Base-by-base conservation (phyloP, 257 asterid genomes). In the Thymus mandschuricus region DNA sequence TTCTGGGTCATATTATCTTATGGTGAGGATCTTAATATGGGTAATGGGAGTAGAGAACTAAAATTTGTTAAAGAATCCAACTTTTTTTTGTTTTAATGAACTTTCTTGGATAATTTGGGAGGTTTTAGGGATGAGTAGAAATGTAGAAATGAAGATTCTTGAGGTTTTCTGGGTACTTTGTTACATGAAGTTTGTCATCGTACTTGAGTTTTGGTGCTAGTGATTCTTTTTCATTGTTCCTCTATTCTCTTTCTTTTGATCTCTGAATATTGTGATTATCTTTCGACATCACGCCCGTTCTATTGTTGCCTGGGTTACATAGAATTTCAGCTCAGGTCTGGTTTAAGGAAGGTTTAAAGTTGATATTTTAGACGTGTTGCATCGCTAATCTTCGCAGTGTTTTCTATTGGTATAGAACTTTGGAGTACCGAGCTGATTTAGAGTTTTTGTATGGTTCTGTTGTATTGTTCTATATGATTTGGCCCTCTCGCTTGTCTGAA, bases 11-110 rank as follows among this genome's bases (percentile, higher is more conserved):
- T 57, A 11, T 31, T 56, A 30, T 58, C 40, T 52, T 66, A 48
- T 71, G 70, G 30, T 79, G 52, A 50, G 60, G 63, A 15, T 5
- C 52, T 43, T 30, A 43, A 40, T 31, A 57, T 65, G 33, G 50
- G 30, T 30, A 38, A 57, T 51, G 33, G 50, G 21, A 49, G 30
- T 8, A 13, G 27, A 63, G 46, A 70, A 51, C 27, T 8, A 13
- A 10, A 52, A 11, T 69, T 70, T 49, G n/a, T 43, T n/a, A 29
- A 66, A 65, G 63, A 60, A 38, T 5, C 34, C 3, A 43, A 15
- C 9, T 10, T 60, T 62, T 11, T 11, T 41, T 30, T 10, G n/a
- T 30, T 21, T 21, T 21, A 21, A 21, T n/a, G n/a, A n/a, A n/a
- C n/a, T n/a, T 58, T 65, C 12, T 64, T 35, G 45, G 56, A 5